Percentiles rank a stretch among this genome's conserved stretches.
phyloP scores from a whole-genome alignment of 2,329 filamentous ascomycete species.

The Talaromyces sp. region DNA sequence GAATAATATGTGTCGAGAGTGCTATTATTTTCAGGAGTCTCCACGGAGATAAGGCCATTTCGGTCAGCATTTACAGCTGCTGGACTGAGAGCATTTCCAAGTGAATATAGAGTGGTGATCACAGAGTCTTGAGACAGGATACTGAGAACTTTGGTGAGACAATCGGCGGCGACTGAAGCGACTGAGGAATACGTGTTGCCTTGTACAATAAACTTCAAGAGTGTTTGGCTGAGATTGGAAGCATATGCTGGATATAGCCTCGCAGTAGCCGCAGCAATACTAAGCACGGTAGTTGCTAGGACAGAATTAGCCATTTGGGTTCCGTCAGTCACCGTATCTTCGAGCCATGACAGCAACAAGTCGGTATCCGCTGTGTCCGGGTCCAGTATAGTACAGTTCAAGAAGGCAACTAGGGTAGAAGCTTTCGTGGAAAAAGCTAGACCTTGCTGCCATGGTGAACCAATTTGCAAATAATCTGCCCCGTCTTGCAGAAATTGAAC shows the following conservation, averaged over 20 bases:
- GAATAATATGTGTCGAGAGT: constrained; percentile 36
- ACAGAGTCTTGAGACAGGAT: constrained; percentile 84
- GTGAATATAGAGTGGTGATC: constrained; percentile 89
- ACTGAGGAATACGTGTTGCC: constrained; percentile 63
- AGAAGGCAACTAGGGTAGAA: constrained; percentile 70
- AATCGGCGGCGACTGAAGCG: constrained; percentile 73
- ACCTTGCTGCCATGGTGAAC: constrained; percentile 78
- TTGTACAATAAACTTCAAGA: constrained; percentile 85
- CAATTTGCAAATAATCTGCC: constrained; percentile 81
- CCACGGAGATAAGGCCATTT: constrained; percentile 23
- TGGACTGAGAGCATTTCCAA: constrained; percentile 91
- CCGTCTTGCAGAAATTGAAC: constrained; percentile 83
- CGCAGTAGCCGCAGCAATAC: constrained; percentile 75
- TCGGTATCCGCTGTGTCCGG: constrained; percentile 76
- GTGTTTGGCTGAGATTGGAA: constrained; percentile 66
- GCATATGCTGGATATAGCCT: constrained; percentile 67
- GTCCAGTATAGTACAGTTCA: constrained; percentile 79
- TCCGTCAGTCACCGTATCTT: constrained; percentile 71
- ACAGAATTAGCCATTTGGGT: constrained; percentile 75
- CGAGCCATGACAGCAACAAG: constrained; percentile 74
- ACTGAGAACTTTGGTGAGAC: constrained; percentile 73
- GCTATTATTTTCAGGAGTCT: constrained; percentile 40
- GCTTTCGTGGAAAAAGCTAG: constrained; percentile 83
- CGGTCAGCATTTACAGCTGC: constrained; percentile 48
- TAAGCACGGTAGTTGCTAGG: constrained; percentile 71